Conservation (phyloP, 1,284 basidiomycete genomes). For the Ceratobasidium sp. region DNA sequence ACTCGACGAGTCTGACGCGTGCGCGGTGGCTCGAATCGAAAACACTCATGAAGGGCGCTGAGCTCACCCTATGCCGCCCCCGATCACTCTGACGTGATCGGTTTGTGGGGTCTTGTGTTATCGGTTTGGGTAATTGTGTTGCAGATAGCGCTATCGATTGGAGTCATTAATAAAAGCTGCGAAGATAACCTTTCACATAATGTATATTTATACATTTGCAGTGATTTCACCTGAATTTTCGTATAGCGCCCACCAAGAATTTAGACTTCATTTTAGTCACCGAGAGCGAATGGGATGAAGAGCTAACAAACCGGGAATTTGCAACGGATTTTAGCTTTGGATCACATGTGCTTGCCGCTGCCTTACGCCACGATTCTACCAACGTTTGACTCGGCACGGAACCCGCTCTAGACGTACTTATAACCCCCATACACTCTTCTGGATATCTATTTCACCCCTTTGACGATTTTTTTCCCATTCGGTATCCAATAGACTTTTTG, state of each 20-base stretch:
- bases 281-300: too few relatives aligned
- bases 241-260: too few relatives aligned
- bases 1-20: constrained; percentile 10
- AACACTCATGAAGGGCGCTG: constrained; percentile 39
- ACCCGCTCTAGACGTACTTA: neutral
- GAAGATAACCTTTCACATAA: too few relatives aligned
- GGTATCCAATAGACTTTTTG: too few relatives aligned
- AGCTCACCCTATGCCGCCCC: constrained; percentile 30
- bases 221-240: too few relatives aligned
- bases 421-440: too few relatives aligned
- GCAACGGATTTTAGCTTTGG: constrained; percentile 41
- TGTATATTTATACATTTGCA: too few relatives aligned
- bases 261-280: too few relatives aligned
- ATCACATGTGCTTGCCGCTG: constrained; percentile 12
- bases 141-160: neutral
- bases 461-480: neutral
- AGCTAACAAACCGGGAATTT: constrained; percentile 19
- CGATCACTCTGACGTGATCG: constrained; percentile 7
- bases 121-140: neutral
- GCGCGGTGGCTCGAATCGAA: constrained; percentile 39
- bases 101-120: neutral
- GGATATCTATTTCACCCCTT: neutral
- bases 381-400: constrained; percentile 34
- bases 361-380: constrained; percentile 1
- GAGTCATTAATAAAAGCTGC: neutral